Conservation (phyloP, 2,329 filamentous ascomycete species). For the Fusarium verticillioides region DNA sequence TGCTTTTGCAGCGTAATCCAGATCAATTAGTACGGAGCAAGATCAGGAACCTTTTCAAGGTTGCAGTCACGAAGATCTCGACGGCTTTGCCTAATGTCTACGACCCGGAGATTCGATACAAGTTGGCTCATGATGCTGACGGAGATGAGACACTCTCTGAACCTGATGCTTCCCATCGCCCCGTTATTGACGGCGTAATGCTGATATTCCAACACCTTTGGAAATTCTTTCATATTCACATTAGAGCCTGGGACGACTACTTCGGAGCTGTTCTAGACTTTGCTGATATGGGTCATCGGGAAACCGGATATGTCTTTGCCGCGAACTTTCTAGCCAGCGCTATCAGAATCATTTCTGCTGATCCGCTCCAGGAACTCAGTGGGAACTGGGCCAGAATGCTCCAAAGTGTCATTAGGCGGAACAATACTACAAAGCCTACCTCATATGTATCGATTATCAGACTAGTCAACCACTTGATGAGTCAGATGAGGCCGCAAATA, state of each 20-base stretch:
- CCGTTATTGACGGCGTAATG: constrained; percentile 54
- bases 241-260: constrained; percentile 80
- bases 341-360: constrained; percentile 70
- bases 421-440: constrained; percentile 60
- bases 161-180: neutral
- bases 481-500: constrained; percentile 54
- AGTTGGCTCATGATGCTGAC: constrained; percentile 43
- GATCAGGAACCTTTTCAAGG: constrained; percentile 62
- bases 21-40: constrained; percentile 66
- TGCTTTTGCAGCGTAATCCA: constrained; percentile 71
- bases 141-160: constrained; percentile 41
- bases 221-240: constrained; percentile 68
- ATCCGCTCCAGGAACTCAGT: constrained; percentile 62
- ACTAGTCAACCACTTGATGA: constrained; percentile 59
- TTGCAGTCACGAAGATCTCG: constrained; percentile 65
- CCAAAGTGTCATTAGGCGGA: constrained; percentile 61
- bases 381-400: constrained; percentile 67
- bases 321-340: constrained; percentile 69
- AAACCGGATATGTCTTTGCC: constrained; percentile 69
- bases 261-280: constrained; percentile 78
- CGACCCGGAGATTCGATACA: constrained; percentile 38
- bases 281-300: constrained; percentile 67
- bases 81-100: constrained; percentile 60
- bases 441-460: constrained; percentile 65
- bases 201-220: constrained; percentile 67